These are phyloP conservation scores for Vitis hybrid DNA, from an alignment of 177 flowering plant genomes.

Conservation along the genomic window DNA sequence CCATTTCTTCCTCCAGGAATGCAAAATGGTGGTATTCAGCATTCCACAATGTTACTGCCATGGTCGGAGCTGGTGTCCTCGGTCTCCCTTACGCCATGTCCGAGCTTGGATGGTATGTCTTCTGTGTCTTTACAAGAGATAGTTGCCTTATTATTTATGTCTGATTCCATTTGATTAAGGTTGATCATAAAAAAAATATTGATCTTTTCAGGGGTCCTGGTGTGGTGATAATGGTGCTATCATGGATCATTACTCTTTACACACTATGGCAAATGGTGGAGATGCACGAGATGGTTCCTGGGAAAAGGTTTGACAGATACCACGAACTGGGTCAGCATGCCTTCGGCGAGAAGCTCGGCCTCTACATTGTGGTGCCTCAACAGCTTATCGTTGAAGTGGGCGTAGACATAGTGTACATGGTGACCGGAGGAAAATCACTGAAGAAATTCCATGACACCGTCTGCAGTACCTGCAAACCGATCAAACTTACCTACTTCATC, in stretches of 20 bases:
- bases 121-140: too few relatives aligned
- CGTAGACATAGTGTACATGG: slow-evolving; percentile 52
- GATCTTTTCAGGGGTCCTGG: slow-evolving; percentile 41
- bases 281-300: slow-evolving; percentile 53
- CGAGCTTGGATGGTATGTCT: slow-evolving; percentile 43
- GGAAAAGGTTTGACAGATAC: slow-evolving; percentile 43
- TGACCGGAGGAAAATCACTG: slow-evolving; percentile 50
- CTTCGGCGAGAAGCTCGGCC: slow-evolving; percentile 46
- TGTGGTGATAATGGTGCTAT: slow-evolving; percentile 29
- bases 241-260: slow-evolving; percentile 49
- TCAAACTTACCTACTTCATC: slow-evolving; percentile 43
- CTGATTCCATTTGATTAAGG: too few relatives aligned
- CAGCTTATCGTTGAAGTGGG: slow-evolving; percentile 46
- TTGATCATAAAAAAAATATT: too few relatives aligned
- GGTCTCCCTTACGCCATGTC: slow-evolving; percentile 56
- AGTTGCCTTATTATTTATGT: too few relatives aligned
- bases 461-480: slow-evolving; percentile 24
- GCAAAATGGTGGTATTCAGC: slow-evolving; percentile 62
- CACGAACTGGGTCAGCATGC: slow-evolving; percentile 55
- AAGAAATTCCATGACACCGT: slow-evolving; percentile 41
- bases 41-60: slow-evolving; percentile 56
- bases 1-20: slow-evolving; percentile 48
- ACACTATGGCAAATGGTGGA: slow-evolving; percentile 57
- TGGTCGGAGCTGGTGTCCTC: slow-evolving; percentile 58
- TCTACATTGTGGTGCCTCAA: slow-evolving; percentile 46